Evolutionary conservation across 1,139 yeast genomes (phyloP), one percentile per base, ranked within the genome.

Genomic region (Saccharomycopsis crataegensis): DNA sequence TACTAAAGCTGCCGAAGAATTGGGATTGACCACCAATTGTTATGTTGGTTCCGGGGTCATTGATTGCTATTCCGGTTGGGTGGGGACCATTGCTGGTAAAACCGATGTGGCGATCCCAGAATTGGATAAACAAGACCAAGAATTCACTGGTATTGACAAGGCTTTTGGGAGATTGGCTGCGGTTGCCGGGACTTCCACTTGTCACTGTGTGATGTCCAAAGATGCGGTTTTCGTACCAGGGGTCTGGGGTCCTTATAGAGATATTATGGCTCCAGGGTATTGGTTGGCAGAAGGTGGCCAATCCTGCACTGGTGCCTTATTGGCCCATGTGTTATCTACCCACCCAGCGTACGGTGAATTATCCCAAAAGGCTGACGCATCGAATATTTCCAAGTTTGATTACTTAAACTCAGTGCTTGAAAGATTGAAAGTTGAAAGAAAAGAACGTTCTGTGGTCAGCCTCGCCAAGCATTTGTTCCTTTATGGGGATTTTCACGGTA

Each of bases 251-350:
- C 99, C 99, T 3, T 93, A 93, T 70, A 79, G 90, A 63, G 96
- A 91, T 67, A 96, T 88, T 9, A 77, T 93, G 74, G 87, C 94
- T 17, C 86, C 88, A 41, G 90, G 83, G 11, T 84, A 77, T 64
- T 93, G 98, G 98, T 77, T 90, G 62, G 96, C 98, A n/a, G 99
- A 93, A 71, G 99, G 99, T 64, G 99, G 99, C 17, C 99, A 93
- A 70, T 86, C 95, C 22, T 86, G 96, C 65, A 93, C 99, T 1
- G 99, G 99, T 60, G 96, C 95, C 41, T 76, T 93, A 51, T 76
- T 93, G 62, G 94, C 93, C 3, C 96, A 89, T 68, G 94, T 91
- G n/a, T 71, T 93, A 59, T 76, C 89, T 6, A 83, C 86, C 16
- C 99, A 93, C 65, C 97, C 97, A 0, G 96, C 98, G 0, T 82